Percentiles rank a stretch among this genome's conserved stretches.
Conservation (phyloP, 352 stramenopile species). For the Globisporangium cylindrosporum region DNA sequence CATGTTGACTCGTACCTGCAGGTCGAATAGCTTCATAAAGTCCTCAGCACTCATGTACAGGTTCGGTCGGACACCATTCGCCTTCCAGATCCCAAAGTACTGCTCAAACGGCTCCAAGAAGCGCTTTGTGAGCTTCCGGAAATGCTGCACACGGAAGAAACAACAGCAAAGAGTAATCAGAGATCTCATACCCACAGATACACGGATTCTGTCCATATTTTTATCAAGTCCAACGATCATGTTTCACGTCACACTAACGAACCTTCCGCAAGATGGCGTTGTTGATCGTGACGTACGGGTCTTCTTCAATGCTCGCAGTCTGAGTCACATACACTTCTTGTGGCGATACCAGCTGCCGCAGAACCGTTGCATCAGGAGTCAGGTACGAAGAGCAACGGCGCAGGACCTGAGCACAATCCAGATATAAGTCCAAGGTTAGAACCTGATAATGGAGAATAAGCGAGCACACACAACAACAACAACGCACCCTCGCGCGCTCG, state of each 20-base stretch:
- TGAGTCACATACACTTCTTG: constrained; percentile 43
- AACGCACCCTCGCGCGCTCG: constrained; percentile 15
- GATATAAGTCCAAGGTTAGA: background rate
- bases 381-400: constrained; percentile 58
- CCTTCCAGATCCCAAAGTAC: constrained; percentile 84
- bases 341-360: constrained; percentile 65
- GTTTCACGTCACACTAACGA: background rate
- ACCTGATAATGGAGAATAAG: background rate
- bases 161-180: background rate
- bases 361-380: constrained; percentile 48
- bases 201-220: too few species aligned
- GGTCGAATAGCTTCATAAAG: constrained; percentile 75
- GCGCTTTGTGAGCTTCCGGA: constrained; percentile 76
- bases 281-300: constrained; percentile 77
- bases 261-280: constrained; percentile 81
- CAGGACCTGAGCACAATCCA: constrained; percentile 33
- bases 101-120: constrained; percentile 88
- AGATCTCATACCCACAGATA: background rate
- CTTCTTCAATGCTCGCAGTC: constrained; percentile 53
- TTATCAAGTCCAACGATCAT: too few species aligned
- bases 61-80: constrained; percentile 50
- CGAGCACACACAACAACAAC: background rate
- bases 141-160: constrained; percentile 48
- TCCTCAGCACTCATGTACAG: constrained; percentile 67
- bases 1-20: constrained; percentile 23